A percentile compares a stretch with the other conserved stretches of the same genome.
These are phyloP conservation scores for Arthroderma sp. DNA, from an alignment of 2,329 filamentous ascomycete genomes.

Conservation along the genomic window DNA sequence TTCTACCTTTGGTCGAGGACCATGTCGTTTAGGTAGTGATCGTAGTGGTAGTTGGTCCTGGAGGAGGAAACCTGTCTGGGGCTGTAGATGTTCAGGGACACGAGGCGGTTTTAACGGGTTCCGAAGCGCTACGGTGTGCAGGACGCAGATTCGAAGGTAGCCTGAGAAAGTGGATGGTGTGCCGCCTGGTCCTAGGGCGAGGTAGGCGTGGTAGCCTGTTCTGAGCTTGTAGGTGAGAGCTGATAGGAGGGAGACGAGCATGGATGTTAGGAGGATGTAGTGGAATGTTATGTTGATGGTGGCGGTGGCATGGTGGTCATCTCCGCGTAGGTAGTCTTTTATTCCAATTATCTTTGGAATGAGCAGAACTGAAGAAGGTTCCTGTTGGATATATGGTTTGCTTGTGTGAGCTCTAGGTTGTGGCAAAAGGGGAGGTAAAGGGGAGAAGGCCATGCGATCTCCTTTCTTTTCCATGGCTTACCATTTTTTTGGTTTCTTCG, in stretches of 20 bases:
- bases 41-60: conserved; percentile 4
- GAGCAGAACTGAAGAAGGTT: no score
- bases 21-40: conserved; percentile 48
- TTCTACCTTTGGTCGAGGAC: conserved; percentile 51
- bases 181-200: conserved; percentile 66
- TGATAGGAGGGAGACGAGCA: conserved; percentile 32
- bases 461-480: no score
- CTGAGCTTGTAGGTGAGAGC: conserved; percentile 48
- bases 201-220: conserved; percentile 52
- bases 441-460: no score
- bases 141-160: conserved; percentile 59
- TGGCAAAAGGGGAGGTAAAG: no score
- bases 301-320: not conserved
- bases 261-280: conserved; percentile 35
- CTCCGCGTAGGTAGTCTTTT: no score
- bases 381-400: no score
- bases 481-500: no score
- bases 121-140: conserved; percentile 57
- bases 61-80: conserved; percentile 46
- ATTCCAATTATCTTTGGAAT: no score
- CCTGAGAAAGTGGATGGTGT: conserved; percentile 61
- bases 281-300: conserved; percentile 4
- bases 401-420: no score
- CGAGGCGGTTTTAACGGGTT: conserved; percentile 53
- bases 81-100: conserved; percentile 39